These are phyloP conservation scores for Aquilaria sinensis DNA, from an alignment of 345 rosid genomes.

Conservation along the genomic window DNA sequence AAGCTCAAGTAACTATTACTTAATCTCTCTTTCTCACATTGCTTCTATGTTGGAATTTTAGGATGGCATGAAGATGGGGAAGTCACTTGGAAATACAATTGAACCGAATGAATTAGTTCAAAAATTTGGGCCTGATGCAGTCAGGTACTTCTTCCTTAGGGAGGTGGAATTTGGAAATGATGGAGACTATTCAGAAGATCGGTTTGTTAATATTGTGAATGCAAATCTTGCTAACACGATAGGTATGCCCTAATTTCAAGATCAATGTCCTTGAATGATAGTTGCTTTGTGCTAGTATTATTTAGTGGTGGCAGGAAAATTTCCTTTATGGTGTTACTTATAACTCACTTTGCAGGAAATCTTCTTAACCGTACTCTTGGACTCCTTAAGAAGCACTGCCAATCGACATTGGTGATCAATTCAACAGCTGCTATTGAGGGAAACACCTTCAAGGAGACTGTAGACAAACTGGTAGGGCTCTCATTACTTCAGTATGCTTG, in stretches of 20 bases:
- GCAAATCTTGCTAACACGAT: conserved; percentile 96
- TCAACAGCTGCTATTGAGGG: conserved; percentile 69
- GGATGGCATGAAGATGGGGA: conserved; percentile 99
- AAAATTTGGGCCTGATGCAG: conserved; percentile 86
- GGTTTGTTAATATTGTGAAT: conserved; percentile 71
- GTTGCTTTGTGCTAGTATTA: too few relatives aligned
- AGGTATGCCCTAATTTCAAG: conserved; percentile 31
- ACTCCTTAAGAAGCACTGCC: conserved; percentile 80
- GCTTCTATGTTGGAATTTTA: conserved; percentile 35
- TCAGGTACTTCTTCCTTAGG: conserved; percentile 83
- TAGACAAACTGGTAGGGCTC: conserved; percentile 57
- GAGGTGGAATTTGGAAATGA: conserved; percentile 94
- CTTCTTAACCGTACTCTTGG: conserved; percentile 94
- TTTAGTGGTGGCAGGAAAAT: too few relatives aligned
- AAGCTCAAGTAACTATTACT: too few relatives aligned
- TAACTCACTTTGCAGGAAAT: conserved; percentile 48
- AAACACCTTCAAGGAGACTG: conserved; percentile 49
- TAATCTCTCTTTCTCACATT: too few relatives aligned
- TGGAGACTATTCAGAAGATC: conserved; percentile 95
- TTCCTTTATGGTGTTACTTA: too few relatives aligned
- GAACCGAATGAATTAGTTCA: conserved; percentile 81
- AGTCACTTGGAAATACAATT: conserved; percentile 83
- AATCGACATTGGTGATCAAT: conserved; percentile 71
- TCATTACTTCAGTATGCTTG: neutral
- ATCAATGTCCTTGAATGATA: too few relatives aligned